Evolutionary conservation across 768 basidiomycete genomes (phyloP).

Genomic region (Agrocybe pediades): DNA sequence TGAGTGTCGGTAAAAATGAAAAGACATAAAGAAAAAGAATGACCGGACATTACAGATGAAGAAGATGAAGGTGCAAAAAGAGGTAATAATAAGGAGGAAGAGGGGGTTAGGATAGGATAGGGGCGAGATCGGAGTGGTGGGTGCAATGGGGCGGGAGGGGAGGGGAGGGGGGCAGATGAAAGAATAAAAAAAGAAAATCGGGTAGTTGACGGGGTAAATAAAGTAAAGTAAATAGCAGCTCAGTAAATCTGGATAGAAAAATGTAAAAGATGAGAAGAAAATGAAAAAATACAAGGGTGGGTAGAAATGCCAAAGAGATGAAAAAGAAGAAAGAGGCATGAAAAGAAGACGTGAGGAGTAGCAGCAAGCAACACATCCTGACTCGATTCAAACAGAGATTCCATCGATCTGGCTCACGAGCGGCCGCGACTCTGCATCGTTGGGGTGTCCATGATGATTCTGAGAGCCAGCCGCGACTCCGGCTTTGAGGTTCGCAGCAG

Average conservation of each 20-base stretch:
- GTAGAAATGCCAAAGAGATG: not conserved
- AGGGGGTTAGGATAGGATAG: no score
- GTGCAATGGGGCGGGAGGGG: no score
- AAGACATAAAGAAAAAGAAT: no score
- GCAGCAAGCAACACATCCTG: not conserved
- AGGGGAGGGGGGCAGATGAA: not conserved
- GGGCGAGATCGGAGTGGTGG: no score
- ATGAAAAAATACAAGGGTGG: not conserved
- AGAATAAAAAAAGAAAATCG: not conserved
- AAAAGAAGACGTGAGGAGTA: not conserved
- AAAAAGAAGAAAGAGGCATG: not conserved
- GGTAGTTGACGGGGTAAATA: constrained; percentile 4
- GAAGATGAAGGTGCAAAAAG: no score
- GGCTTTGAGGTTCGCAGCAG: constrained; percentile 33
- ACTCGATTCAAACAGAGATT: not conserved
- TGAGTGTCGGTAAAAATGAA: no score
- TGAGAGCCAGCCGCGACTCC: constrained; percentile 13
- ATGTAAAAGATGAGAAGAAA: not conserved
- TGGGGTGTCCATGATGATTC: constrained; percentile 13
- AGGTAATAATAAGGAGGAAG: no score
- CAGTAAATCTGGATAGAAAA: not conserved
- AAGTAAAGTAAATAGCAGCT: not conserved
- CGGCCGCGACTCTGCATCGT: constrained; percentile 14
- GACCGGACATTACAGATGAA: no score
- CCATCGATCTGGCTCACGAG: constrained; percentile 9